Base-by-base conservation (phyloP, 441 rosid species). In the Breynia disticha region DNA sequence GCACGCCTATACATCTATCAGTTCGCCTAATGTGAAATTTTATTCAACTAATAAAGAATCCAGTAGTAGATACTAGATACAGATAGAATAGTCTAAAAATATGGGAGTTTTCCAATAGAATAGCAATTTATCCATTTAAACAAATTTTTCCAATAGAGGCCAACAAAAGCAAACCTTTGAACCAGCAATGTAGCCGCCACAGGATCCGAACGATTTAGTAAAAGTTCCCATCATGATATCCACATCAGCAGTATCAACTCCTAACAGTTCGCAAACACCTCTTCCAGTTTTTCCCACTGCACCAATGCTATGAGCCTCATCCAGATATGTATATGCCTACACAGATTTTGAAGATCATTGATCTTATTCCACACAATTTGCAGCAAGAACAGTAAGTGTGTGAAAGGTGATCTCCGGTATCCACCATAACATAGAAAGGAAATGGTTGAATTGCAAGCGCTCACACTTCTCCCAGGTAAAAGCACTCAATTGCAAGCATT, bases 141-240 rank as follows among this genome's bases (percentile, higher is more conserved):
- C 47, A 44, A 17, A 6, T 14, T 44, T 44, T 17, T 14, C 17
- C n/a, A 44, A 44, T 17, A 5, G 47, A 44, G 47, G 32, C 32
- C 32, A 24, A 46, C 2, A 11, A 46, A 19, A 47, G 55, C 52
- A 60, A 46, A 86, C 97, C 95, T 86, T 80, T 47, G 94, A 86
- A 56, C 89, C 95, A 52, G 90, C 86, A 78, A 86, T 82, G 61
- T 86, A 89, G 52, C 97, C 97, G 55, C 97, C 97, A 63, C 85
- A 86, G 43, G 97, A 90, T 41, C 90, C 95, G 61, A 90, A 90
- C 19, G 95, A 86, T 69, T 90, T 86, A 4, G 94, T 75, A 69
- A 90, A 90, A 71, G 94, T 90, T 82, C 97, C 95, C 97, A 90
- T 90, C 97, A 90, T 90, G 53, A 90, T 38, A 70, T 90, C 97